Conservation (phyloP, 129 eudicot species). For the Saussurea involucrata region DNA sequence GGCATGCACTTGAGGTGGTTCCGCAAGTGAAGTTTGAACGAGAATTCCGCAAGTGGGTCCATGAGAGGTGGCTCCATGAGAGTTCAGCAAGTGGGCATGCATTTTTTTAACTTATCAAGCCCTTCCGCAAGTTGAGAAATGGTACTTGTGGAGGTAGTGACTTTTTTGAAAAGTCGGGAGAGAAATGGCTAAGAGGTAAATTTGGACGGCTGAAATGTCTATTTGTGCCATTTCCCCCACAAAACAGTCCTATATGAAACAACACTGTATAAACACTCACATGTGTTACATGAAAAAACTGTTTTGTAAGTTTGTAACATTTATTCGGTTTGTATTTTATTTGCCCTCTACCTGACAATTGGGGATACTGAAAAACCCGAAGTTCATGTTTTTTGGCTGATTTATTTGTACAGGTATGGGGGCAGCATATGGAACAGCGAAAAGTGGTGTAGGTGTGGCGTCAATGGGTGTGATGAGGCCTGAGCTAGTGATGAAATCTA, state of each 20-base stretch:
- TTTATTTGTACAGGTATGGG: constrained; percentile 51
- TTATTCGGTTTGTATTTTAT: not conserved
- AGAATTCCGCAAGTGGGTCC: too few species aligned
- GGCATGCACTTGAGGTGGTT: too few species aligned
- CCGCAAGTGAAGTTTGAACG: too few species aligned
- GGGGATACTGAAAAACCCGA: not conserved
- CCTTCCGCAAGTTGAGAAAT: too few species aligned
- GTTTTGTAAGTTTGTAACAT: not conserved
- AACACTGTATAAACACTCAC: not conserved
- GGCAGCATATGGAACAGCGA: constrained; percentile 56
- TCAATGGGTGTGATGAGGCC: constrained; percentile 78
- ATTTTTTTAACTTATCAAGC: too few species aligned
- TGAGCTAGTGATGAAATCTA: constrained; percentile 65
- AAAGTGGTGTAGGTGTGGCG: constrained; percentile 68
- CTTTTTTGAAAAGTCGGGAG: too few species aligned
- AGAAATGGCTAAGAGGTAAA: too few species aligned
- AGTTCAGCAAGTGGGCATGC: too few species aligned
- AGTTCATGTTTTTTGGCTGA: not conserved
- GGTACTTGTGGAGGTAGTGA: too few species aligned
- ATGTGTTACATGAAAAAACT: not conserved
- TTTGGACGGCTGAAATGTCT: too few species aligned
- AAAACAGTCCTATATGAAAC: not conserved
- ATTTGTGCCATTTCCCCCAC: too few species aligned
- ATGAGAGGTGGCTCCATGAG: too few species aligned
- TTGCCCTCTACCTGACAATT: not conserved